Evolutionary conservation across 257 asterid genomes (phyloP).

Genomic region (Gentiana dahurica): DNA sequence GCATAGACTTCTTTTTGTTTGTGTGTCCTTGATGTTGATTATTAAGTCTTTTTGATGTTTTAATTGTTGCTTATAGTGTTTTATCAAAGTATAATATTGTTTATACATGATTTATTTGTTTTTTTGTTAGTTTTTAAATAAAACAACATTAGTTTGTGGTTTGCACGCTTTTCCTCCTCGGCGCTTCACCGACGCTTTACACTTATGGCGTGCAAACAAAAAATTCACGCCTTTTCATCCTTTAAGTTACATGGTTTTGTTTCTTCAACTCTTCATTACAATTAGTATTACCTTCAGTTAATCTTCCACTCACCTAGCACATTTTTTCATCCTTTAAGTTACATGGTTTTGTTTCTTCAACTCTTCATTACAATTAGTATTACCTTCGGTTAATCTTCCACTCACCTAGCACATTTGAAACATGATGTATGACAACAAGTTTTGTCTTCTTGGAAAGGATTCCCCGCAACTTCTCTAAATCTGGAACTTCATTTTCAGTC

Average conservation of each 20-base stretch:
- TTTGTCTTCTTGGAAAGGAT: conserved; percentile 56
- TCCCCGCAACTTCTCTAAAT: conserved; percentile 46
- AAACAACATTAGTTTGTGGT: no score
- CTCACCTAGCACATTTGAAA: conserved; percentile 87
- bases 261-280: background rate
- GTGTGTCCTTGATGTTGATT: no score
- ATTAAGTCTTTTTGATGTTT: no score
- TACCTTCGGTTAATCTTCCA: conserved; percentile 5
- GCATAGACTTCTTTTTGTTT: no score
- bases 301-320: conserved; percentile 29
- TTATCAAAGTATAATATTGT: no score
- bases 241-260: background rate
- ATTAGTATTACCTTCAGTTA: background rate
- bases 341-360: background rate
- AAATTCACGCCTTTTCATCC: background rate
- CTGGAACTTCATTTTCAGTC: conserved; percentile 75
- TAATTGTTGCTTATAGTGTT: no score
- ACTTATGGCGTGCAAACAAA: background rate
- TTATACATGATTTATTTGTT: no score
- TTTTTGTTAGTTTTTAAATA: no score
- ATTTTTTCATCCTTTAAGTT: background rate
- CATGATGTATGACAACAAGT: conserved; percentile 68
- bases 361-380: background rate
- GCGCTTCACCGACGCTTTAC: no score
- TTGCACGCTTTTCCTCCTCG: no score